Evolutionary conservation across 768 basidiomycete species (phyloP).

Genomic region (Ramaria sp.): DNA sequence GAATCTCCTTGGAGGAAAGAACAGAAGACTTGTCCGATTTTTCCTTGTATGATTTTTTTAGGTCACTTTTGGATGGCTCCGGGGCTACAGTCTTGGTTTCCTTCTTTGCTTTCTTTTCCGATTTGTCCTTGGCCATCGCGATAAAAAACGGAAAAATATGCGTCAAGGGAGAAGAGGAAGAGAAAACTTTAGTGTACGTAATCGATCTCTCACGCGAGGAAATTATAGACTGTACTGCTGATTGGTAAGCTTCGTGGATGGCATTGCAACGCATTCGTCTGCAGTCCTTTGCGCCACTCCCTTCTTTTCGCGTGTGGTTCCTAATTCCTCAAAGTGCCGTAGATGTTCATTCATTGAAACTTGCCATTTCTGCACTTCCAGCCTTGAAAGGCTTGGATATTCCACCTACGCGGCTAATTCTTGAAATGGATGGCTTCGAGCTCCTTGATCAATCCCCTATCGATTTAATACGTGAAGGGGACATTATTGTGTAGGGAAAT

Average conservation of each 20-base stretch:
- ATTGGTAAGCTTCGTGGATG: not conserved
- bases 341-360: not conserved
- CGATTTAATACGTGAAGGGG: not conserved
- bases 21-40: slow-evolving; percentile 18
- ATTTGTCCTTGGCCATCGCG: slow-evolving; percentile 32
- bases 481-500: not conserved
- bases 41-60: slow-evolving; percentile 19
- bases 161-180: not conserved
- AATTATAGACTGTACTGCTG: too few relatives aligned
- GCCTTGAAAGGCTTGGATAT: not conserved
- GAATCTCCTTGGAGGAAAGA: slow-evolving; percentile 31
- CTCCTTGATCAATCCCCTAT: not conserved
- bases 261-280: slow-evolving; percentile 1
- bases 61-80: slow-evolving; percentile 19
- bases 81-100: slow-evolving; percentile 25
- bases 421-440: slow-evolving; percentile 7
- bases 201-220: not conserved
- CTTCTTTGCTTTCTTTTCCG: slow-evolving; percentile 23
- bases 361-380: not conserved
- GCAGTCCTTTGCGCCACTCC: not conserved
- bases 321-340: not conserved
- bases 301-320: slow-evolving; percentile 1
- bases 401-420: not conserved
- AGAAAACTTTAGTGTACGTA: slow-evolving; percentile 3
- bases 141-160: not conserved